phyloP scores from a whole-genome alignment of 139 green algal species.

The Chlamydomonas sp. region DNA sequence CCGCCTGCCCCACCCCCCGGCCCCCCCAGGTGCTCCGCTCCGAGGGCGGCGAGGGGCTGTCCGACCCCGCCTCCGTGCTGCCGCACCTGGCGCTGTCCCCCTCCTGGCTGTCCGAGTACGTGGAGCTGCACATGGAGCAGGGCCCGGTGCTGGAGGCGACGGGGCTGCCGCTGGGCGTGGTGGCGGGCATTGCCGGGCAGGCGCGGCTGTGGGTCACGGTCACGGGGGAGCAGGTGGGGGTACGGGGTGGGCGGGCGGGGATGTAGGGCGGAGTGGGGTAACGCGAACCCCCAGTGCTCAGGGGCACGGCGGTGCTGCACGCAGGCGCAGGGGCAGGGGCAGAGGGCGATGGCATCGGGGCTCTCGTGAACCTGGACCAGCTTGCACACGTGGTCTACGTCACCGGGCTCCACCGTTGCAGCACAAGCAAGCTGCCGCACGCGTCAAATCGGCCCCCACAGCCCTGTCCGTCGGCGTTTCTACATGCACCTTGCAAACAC shows the following conservation, averaged over 20 bases:
- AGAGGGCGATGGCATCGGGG: too few species aligned
- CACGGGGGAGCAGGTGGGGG: constrained; percentile 65
- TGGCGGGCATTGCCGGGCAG: constrained; percentile 90
- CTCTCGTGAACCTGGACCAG: too few species aligned
- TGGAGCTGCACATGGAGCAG: constrained; percentile 97
- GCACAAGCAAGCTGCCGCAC: too few species aligned
- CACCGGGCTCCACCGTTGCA: too few species aligned
- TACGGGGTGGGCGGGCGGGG: not conserved
- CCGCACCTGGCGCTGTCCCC: constrained; percentile 21
- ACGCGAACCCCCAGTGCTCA: too few species aligned
- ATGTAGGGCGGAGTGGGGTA: too few species aligned
- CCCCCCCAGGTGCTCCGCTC: constrained; percentile 15
- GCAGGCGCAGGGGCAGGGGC: too few species aligned
- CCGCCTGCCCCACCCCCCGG: not conserved
- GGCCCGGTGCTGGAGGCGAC: constrained; percentile 84
- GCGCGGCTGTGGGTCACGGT: constrained; percentile 74
- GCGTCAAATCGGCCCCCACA: too few species aligned
- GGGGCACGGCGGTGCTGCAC: too few species aligned
- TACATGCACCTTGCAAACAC: too few species aligned
- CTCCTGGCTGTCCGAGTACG: constrained; percentile 64
- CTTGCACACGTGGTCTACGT: too few species aligned
- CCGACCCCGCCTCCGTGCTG: constrained; percentile 16
- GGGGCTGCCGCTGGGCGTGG: constrained; percentile 74
- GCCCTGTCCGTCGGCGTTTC: too few species aligned
- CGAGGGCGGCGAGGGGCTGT: constrained; percentile 14